Evolutionary conservation across 306 rosid species (phyloP), one percentile per base, ranked within the genome.

Genomic region (Crotalaria pallida): DNA sequence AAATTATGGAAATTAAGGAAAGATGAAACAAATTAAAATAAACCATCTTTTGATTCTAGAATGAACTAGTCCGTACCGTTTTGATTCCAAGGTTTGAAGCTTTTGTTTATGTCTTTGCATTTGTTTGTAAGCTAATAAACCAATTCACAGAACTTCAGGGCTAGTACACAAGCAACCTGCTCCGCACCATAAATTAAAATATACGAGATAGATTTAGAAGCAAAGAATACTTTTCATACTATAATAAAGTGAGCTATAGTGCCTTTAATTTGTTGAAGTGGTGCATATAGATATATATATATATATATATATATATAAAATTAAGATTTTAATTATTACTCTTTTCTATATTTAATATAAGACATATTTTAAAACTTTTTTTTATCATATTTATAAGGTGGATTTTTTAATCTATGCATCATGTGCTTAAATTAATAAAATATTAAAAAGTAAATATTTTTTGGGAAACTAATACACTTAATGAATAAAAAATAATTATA

Each of bases 111-210:
- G 73, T 53, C n/a, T 79, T 79, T 74, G 80, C 65, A 70, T 60
- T 78, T 78, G 83, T 82, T 82, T 82, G 81, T 31, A 82, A 82
- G 86, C 72, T 82, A 82, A 82, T 78, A 74, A 74, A 82, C 75
- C 44, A 65, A 69, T 41, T 51, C 67, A 49, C 82, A 64, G 41
- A 44, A 72, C 69, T 73, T 69, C 58, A 69, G 69, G 76, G 86
- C 72, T 74, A 52, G 65, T 64, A 74, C 69, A 73, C 52, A 82
- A 82, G 86, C 86, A 82, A 78, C 60, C 75, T 74, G 23, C 29
- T 82, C 71, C 38, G 64, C 80, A 74, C 86, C 86, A 82, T 80
- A 59, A 69, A 2, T 56, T 78, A 56, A 73, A 77, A 62, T 56
- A 77, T 49, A 58, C 65, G 24, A 58, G 0, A 50, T 52, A 23